Conservation (phyloP, 345 rosid species). For the Syzygium grande region DNA sequence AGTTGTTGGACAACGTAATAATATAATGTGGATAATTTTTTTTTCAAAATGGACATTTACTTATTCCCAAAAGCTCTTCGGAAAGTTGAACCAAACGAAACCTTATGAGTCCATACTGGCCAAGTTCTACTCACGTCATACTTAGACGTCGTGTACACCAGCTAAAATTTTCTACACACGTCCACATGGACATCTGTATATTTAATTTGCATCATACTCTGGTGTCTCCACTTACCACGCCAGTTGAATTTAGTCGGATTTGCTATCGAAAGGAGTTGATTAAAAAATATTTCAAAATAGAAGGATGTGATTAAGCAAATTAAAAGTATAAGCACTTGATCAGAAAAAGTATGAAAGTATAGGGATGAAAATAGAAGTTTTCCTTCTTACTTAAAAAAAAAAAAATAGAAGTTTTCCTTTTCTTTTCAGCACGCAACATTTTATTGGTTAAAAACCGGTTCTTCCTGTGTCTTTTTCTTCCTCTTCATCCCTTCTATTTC, state of each 20-base stretch:
- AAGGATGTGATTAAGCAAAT: not conserved
- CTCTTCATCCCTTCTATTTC: not conserved
- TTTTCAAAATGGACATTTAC: no score
- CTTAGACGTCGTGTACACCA: not conserved
- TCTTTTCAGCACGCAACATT: not conserved
- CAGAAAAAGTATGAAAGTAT: not conserved
- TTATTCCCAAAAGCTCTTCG: no score
- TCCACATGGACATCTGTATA: rapidly evolving
- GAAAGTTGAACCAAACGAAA: no score
- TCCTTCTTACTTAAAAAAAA: no score
- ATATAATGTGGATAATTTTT: no score
- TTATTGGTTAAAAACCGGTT: no score
- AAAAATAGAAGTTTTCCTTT: no score
- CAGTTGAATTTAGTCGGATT: not conserved
- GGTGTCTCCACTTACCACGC: rapidly evolving
- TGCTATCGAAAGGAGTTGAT: not conserved
- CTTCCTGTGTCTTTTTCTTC: rapidly evolving
- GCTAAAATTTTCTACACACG: not conserved
- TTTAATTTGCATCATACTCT: not conserved
- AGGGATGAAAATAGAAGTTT: not conserved
- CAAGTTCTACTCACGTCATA: not conserved
- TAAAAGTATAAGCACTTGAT: not conserved
- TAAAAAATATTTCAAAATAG: no score
- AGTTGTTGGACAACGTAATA: no score
- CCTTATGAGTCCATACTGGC: not conserved